Base-by-base conservation (phyloP, 176 grass and related monocot species). In the Zoysia pacifica region DNA sequence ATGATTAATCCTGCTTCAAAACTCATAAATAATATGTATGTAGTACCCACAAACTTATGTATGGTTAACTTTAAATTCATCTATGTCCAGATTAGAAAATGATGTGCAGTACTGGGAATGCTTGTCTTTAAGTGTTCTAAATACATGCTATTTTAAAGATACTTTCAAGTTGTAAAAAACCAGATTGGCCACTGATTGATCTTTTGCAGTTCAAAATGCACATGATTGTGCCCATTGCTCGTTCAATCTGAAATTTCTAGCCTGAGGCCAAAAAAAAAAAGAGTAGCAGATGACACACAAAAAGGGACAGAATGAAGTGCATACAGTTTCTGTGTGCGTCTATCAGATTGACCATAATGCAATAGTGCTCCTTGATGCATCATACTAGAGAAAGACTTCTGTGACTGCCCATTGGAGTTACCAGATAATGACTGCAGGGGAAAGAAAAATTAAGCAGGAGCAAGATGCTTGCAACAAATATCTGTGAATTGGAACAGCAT, bases 281-380 rank as follows among this genome's bases (percentile, higher is more conserved):
- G 47, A 36, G 9, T 13, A 62, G 46, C 16, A 63, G 43, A 52
- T 48, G 48, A 53, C 62, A 50, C 56, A n/a, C 74, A 51, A 48
- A 55, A 63, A 50, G 79, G 50, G 62, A 47, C 13, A 5, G n/a
- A 51, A 68, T 41, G 37, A 74, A 85, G 49, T 48, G 70, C 86
- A 45, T 88, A 94, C 91, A 43, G 55, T 80, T 93, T 93, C 73
- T 84, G 66, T 62, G 77, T 53, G 10, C 62, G 65, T 16, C 56
- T 76, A 58, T 87, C 77, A 87, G 81, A 71, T 76, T 77, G 71
- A 40, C 48, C 44, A 73, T 20, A 56, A 20, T 81, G 65, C 12
- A 45, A 55, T 13, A 15, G 4, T 53, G 71, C 7, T 55, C 49
- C 66, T 59, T 91, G 59, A 91, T 84, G 76, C 40, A 37, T 79